phyloP scores from a whole-genome alignment of 768 basidiomycete genomes.

The Suillus clintonianus region DNA sequence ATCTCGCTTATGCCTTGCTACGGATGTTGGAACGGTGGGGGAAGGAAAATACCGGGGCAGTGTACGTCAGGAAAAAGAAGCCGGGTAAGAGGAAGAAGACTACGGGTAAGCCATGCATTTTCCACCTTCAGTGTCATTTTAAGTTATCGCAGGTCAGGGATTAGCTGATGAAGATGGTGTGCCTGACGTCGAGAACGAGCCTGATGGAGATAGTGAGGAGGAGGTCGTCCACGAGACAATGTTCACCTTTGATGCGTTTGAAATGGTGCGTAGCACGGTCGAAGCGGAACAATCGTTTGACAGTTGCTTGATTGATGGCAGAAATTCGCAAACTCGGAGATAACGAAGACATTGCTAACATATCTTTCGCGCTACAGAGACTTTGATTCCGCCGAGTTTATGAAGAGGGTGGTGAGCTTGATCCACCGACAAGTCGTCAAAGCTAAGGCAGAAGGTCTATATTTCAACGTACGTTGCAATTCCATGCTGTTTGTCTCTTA shows the following conservation, averaged over 20 bases:
- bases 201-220: conserved; percentile 52
- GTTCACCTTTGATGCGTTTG: conserved; percentile 91
- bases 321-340: conserved; percentile 89
- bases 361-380: conserved; percentile 87
- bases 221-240: conserved; percentile 78
- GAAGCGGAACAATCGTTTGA: conserved; percentile 16
- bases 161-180: conserved; percentile 60
- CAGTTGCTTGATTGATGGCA: conserved; percentile 34
- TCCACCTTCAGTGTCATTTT: conserved; percentile 7
- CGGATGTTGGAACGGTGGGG: conserved; percentile 89
- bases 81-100: conserved; percentile 54
- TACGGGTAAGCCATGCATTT: conserved; percentile 40
- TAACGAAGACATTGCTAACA: conserved; percentile 79
- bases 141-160: conserved; percentile 33
- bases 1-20: conserved; percentile 83
- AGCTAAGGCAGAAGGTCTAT: conserved; percentile 91
- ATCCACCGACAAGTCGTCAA: conserved; percentile 90
- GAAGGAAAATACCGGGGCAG: conserved; percentile 61
- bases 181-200: conserved; percentile 66
- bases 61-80: conserved; percentile 75
- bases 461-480: conserved; percentile 76
- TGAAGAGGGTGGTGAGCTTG: conserved; percentile 87
- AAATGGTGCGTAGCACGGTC: conserved; percentile 59
- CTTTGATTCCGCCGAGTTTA: conserved; percentile 71
- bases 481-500: background rate